Evolutionary conservation across 345 rosid species (phyloP).

Genomic region (Euphorbia tirucalli): DNA sequence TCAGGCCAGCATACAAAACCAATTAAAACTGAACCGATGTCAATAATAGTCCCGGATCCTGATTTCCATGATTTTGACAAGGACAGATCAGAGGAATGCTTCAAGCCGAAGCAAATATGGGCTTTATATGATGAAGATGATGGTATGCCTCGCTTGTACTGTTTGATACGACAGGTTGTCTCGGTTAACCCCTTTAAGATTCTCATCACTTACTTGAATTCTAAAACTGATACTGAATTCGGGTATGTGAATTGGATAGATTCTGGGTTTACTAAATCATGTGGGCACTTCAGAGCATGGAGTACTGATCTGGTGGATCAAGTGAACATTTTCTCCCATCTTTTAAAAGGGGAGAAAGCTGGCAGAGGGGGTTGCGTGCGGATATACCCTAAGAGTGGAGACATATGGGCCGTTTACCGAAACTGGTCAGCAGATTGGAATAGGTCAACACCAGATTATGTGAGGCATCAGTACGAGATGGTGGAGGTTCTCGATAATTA

Average conservation of each 20-base stretch:
- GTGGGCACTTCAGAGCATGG: constrained; percentile 91
- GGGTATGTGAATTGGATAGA: constrained; percentile 84
- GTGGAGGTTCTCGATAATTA: constrained; percentile 91
- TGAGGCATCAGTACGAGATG: constrained; percentile 94
- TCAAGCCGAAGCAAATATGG: constrained; percentile 92
- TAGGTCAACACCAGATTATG: constrained; percentile 71
- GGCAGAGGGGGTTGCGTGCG: constrained; percentile 97
- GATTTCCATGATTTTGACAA: constrained; percentile 96
- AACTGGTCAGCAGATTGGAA: constrained; percentile 91
- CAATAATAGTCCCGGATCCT: constrained; percentile 83
- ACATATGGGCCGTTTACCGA: constrained; percentile 89
- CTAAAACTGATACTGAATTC: constrained; percentile 88
- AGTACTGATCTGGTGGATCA: constrained; percentile 80
- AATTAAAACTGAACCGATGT: constrained; percentile 43
- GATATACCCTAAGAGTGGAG: constrained; percentile 87
- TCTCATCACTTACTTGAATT: constrained; percentile 78
- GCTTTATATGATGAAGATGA: constrained; percentile 96
- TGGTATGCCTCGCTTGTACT: constrained; percentile 95
- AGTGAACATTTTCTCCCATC: constrained; percentile 91
- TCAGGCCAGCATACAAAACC: constrained; percentile 36
- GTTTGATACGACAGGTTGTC: constrained; percentile 76
- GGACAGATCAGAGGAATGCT: constrained; percentile 87
- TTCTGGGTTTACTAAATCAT: constrained; percentile 87
- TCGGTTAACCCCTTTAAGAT: constrained; percentile 83
- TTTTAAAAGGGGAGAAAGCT: constrained; percentile 75